Evolutionary conservation across 2,329 filamentous ascomycete species (phyloP).

Genomic region (Alternaria brassicicola): DNA sequence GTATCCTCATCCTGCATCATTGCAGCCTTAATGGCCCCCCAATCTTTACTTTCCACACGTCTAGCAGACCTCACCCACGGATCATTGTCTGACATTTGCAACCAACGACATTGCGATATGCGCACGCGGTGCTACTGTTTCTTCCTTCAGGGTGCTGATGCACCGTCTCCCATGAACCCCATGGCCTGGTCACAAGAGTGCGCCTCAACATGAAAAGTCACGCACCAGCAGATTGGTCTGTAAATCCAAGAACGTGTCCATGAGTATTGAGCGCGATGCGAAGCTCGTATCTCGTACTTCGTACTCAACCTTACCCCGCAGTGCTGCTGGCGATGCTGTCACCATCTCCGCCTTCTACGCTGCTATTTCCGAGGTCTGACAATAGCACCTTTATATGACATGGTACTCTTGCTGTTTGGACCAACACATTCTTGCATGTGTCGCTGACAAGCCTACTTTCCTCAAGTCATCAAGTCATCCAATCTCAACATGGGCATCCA

Average conservation of each 20-base stretch:
- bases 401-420: background rate
- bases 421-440: background rate
- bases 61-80: background rate
- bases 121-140: background rate
- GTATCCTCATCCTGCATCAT: background rate
- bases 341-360: slow-evolving; percentile 9
- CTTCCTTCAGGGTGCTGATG: background rate
- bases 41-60: background rate
- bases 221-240: background rate
- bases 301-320: slow-evolving; percentile 18
- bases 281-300: background rate
- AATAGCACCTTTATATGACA: slow-evolving; percentile 4
- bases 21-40: background rate
- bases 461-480: background rate
- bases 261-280: background rate
- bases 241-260: background rate
- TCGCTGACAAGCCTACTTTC: background rate
- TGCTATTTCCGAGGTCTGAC: slow-evolving; percentile 21
- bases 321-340: slow-evolving; percentile 8
- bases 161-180: background rate
- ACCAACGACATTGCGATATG: background rate
- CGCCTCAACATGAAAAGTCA: background rate
- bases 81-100: background rate
- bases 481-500: slow-evolving; percentile 23
- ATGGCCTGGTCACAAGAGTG: background rate